phyloP scores from a whole-genome alignment of 139 green algal species.

The Picochlorum sp. region DNA sequence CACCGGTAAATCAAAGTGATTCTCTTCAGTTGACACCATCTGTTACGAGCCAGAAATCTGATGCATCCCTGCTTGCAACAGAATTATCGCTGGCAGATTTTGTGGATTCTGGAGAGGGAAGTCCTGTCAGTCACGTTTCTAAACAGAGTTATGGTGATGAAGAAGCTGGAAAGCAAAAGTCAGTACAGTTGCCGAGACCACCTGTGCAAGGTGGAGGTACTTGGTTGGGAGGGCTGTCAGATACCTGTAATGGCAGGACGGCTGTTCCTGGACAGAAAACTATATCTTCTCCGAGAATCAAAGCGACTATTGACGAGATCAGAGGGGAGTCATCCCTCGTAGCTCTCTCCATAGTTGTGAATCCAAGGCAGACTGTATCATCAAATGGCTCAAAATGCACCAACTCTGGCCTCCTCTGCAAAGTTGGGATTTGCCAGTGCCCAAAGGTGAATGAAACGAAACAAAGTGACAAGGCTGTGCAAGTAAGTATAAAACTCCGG shows the following conservation, averaged over 20 bases:
- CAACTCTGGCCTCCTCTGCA: background rate
- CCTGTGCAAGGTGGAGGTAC: constrained; percentile 19
- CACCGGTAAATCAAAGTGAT: background rate
- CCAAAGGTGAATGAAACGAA: background rate
- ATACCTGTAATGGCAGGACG: too few relatives aligned
- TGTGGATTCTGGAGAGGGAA: background rate
- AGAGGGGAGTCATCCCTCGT: constrained; percentile 55
- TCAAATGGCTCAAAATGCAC: background rate
- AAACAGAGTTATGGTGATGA: background rate
- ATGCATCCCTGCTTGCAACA: background rate
- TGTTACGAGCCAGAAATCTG: background rate
- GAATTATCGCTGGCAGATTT: constrained; percentile 16
- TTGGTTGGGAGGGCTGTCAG: constrained; percentile 23
- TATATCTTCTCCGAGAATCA: constrained; percentile 24
- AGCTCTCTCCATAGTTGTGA: constrained; percentile 37
- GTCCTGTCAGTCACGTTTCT: constrained; percentile 1
- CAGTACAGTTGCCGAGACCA: background rate
- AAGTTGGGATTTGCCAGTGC: background rate
- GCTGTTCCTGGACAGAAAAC: background rate
- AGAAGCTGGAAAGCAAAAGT: background rate
- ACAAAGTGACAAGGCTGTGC: background rate
- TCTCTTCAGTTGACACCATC: background rate
- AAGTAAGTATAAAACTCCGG: background rate
- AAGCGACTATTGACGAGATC: constrained; percentile 44
- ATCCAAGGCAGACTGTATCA: background rate